Evolutionary conservation across 2,329 filamentous ascomycete genomes (phyloP).

Genomic region (Fusarium mundagurra): DNA sequence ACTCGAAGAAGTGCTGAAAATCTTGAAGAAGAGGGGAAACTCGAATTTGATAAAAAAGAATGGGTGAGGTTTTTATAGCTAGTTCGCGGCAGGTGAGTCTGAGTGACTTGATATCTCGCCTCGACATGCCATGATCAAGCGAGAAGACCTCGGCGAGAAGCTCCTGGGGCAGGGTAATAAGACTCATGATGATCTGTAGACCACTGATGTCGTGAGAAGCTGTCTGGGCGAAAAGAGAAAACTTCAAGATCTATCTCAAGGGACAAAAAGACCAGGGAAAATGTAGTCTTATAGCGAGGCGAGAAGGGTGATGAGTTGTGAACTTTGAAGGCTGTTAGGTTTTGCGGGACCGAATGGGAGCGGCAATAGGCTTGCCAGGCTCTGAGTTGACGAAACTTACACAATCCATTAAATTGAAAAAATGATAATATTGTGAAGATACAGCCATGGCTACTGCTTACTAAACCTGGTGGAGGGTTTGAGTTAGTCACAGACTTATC

Average conservation of each 20-base stretch:
- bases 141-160: neutral
- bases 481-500: neutral
- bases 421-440: neutral
- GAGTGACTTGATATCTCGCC: conserved; percentile 3
- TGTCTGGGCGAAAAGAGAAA: neutral
- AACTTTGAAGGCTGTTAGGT: neutral
- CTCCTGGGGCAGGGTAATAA: neutral
- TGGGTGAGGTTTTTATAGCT: neutral
- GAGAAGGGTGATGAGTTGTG: neutral
- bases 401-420: neutral
- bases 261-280: neutral
- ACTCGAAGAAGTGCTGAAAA: neutral
- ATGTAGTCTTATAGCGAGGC: neutral
- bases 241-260: neutral
- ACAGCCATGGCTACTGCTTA: neutral
- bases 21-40: neutral
- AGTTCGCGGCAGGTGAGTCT: neutral
- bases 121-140: neutral
- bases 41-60: neutral
- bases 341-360: neutral
- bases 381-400: neutral
- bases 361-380: neutral
- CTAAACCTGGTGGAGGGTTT: neutral
- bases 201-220: too few relatives aligned
- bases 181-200: neutral